Base-by-base conservation (phyloP, 208 protist genomes). In the Acanthamoeba polyphaga region DNA sequence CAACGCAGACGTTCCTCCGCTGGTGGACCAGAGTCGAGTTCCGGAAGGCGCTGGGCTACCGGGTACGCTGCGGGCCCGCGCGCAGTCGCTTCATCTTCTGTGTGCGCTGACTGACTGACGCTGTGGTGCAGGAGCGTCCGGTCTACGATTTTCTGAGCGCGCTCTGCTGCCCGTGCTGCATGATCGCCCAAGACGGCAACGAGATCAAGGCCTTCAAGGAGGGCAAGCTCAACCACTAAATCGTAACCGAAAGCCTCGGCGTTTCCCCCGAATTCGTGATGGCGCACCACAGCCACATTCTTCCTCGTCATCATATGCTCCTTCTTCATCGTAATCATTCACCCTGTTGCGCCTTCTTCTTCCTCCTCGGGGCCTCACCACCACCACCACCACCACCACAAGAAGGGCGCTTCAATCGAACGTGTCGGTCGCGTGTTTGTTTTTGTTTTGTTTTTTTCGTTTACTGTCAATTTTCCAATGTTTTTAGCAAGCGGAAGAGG, bases 401-500 rank as follows among this genome's bases (percentile, higher is more conserved):
- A 43, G 38, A 4, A 43, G n/a, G n/a, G n/a, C n/a, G n/a, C 38
- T 43, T 43, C 38, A 43, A 43, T 43, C 38, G 38, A 1, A 43
- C 38, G 38, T 3, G 3, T 43, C n/a, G n/a, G n/a, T n/a, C n/a
- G n/a, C 1, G 38, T 43, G 38, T 43, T 3, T 43, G 1, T 1
- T 43, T 43, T 43, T 43, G 38, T 43, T 43, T 58, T 58, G 10
- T 58, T 72, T 72, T 72, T 38, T 38, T 9, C 38, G 8, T 80
- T 80, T 43, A 53, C 6, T 80, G 19, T 80, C 22, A 92, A 15
- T 92, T 68, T 58, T 92, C 90, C 12, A 96, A 38, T 5, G 97
- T 97, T 85, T 97, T 98, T 10, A 98, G 95, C 49, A 98, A 87
- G 34, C 97, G 95, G 93, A 98, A 98, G 27, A 99, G 96, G n/a